Conservation (phyloP, 345 rosid species). For the Eucalyptus regnans region DNA sequence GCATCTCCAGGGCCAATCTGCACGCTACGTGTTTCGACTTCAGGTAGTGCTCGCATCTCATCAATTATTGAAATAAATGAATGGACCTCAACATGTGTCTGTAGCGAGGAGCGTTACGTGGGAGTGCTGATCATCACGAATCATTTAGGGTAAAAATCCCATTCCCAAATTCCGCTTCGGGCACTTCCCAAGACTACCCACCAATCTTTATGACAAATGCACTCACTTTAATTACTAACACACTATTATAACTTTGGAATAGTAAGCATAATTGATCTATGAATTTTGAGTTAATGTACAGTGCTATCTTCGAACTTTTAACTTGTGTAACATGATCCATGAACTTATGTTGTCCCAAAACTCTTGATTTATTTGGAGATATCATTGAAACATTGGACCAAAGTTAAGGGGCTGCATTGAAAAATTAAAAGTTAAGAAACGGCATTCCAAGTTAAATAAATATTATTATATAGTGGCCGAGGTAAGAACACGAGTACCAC, state of each 20-base stretch:
- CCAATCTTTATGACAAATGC: not conserved
- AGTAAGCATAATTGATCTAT: not conserved
- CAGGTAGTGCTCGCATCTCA: not conserved
- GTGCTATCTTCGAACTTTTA: rapidly evolving
- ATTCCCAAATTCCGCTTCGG: not conserved
- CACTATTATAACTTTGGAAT: not conserved
- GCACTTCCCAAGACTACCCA: not conserved
- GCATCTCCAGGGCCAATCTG: not conserved
- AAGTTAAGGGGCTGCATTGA: not conserved
- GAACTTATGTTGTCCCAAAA: not conserved
- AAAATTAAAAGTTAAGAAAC: not conserved
- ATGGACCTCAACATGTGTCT: not conserved
- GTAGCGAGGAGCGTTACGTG: not conserved
- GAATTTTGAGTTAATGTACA: not conserved
- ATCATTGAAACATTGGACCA: too few relatives aligned
- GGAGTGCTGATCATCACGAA: not conserved
- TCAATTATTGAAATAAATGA: not conserved
- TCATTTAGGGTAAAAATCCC: not conserved
- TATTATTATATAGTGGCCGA: not conserved
- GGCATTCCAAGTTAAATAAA: not conserved
- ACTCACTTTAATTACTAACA: not conserved
- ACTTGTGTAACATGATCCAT: not conserved
- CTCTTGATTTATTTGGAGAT: not conserved
- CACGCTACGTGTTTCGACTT: not conserved
- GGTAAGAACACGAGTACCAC: not conserved